phyloP scores from a whole-genome alignment of 768 basidiomycete species.

The Tulasnella sp. region DNA sequence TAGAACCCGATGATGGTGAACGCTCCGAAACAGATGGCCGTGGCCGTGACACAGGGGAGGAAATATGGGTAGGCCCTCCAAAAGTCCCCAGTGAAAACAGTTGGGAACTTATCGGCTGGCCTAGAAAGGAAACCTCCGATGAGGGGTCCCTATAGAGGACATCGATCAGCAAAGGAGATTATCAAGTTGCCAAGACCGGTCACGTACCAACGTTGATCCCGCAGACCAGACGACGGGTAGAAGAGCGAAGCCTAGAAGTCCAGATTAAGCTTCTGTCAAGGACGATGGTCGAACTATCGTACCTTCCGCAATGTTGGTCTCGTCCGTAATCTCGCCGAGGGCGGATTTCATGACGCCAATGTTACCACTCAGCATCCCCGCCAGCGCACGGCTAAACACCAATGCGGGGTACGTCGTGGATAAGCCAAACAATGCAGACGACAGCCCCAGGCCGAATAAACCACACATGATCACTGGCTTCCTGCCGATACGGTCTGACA shows the following conservation, averaged over 20 bases:
- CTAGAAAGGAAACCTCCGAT: constrained; percentile 17
- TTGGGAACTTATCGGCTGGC: constrained; percentile 17
- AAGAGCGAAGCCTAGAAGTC: constrained; percentile 9
- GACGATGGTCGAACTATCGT: neutral
- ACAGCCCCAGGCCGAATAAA: constrained; percentile 16
- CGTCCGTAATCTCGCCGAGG: constrained; percentile 17
- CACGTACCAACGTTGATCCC: constrained; percentile 16
- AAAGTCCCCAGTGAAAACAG: constrained; percentile 7
- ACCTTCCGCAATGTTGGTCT: constrained; percentile 16
- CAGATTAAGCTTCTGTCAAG: neutral
- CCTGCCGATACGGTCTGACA: constrained; percentile 21
- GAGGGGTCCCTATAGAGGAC: constrained; percentile 3
- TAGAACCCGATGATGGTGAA: neutral
- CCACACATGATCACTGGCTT: constrained; percentile 22
- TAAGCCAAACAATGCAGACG: constrained; percentile 19
- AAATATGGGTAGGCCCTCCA: constrained; percentile 19
- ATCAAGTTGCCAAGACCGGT: neutral
- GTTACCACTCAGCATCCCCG: constrained; percentile 17
- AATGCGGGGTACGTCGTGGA: constrained; percentile 17
- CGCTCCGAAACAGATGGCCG: neutral
- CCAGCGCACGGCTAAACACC: constrained; percentile 17
- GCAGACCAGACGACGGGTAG: constrained; percentile 16
- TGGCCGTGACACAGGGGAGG: constrained; percentile 17
- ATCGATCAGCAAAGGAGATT: neutral
- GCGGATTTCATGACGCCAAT: constrained; percentile 17